A percentile compares a stretch with the other conserved stretches of the same genome.
Conservation (phyloP, 2,329 filamentous ascomycete species). For the Tothia fuscella region DNA sequence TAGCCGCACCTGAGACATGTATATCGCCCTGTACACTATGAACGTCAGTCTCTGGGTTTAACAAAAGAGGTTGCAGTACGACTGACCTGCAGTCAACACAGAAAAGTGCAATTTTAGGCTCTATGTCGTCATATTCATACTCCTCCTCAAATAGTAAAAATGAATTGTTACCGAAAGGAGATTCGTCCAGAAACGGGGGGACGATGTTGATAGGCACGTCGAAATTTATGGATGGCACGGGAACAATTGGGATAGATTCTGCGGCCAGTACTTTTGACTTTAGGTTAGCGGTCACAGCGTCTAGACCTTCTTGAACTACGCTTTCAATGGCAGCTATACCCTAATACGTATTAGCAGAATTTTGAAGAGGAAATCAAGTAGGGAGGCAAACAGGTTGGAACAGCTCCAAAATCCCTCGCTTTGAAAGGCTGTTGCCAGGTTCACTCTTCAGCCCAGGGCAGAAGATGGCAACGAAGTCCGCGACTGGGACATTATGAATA, state of each 20-base stretch:
- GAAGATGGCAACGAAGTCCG: too few species aligned
- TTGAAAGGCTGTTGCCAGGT: too few species aligned
- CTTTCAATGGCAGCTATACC: neutral
- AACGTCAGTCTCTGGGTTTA: too few species aligned
- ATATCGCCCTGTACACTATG: neutral
- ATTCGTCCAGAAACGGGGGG: neutral
- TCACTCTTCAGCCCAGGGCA: too few species aligned
- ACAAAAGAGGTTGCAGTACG: too few species aligned
- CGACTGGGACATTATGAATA: too few species aligned
- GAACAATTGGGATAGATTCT: neutral
- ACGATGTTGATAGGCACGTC: neutral
- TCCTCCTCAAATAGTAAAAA: neutral
- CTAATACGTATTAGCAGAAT: too few species aligned
- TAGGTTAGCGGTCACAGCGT: neutral
- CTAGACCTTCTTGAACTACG: neutral
- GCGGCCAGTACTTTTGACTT: neutral
- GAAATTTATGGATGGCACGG: neutral
- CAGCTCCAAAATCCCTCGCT: too few species aligned
- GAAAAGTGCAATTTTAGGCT: neutral
- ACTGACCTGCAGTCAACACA: neutral
- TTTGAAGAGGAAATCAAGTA: neutral
- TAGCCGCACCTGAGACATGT: neutral
- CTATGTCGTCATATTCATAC: neutral
- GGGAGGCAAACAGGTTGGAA: neutral
- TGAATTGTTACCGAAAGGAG: neutral